Conservation (phyloP, 2,329 filamentous ascomycete species). For the Aspergillus oerlinghausenensis region DNA sequence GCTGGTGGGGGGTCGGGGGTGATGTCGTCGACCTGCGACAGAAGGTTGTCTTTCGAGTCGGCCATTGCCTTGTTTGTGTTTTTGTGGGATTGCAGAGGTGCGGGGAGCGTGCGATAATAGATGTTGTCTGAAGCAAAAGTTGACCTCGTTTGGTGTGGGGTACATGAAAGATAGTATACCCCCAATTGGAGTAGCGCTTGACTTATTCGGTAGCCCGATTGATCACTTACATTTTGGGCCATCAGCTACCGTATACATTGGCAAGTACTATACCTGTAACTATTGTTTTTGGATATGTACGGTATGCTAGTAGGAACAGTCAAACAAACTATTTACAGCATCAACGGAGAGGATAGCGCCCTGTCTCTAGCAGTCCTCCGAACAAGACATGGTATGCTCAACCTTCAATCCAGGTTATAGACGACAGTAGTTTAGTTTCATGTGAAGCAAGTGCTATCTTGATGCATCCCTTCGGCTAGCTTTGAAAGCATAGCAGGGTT, state of each 20-base stretch:
- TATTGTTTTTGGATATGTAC: not conserved
- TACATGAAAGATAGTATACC: not conserved
- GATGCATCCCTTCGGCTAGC: not conserved
- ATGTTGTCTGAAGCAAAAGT: not conserved
- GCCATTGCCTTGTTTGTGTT: slow-evolving; percentile 16
- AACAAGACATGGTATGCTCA: not conserved
- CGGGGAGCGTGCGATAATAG: not conserved
- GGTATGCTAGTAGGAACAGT: not conserved
- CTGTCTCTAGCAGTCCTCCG: not conserved
- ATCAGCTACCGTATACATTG: not conserved
- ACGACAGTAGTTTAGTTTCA: not conserved
- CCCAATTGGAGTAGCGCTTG: not conserved
- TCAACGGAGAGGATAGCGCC: too few species aligned
- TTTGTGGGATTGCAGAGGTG: not conserved
- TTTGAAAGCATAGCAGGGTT: not conserved
- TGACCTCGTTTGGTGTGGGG: not conserved
- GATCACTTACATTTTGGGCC: not conserved
- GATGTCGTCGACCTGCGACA: slow-evolving; percentile 9
- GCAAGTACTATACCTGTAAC: not conserved
- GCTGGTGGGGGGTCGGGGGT: slow-evolving; percentile 29
- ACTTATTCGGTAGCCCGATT: not conserved
- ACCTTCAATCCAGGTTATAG: not conserved
- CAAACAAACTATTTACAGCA: not conserved
- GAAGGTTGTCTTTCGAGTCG: slow-evolving; percentile 27
- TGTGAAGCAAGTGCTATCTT: not conserved